Evolutionary conservation across 2,329 filamentous ascomycete genomes (phyloP).

Genomic region (Malbranchea zuffiana): DNA sequence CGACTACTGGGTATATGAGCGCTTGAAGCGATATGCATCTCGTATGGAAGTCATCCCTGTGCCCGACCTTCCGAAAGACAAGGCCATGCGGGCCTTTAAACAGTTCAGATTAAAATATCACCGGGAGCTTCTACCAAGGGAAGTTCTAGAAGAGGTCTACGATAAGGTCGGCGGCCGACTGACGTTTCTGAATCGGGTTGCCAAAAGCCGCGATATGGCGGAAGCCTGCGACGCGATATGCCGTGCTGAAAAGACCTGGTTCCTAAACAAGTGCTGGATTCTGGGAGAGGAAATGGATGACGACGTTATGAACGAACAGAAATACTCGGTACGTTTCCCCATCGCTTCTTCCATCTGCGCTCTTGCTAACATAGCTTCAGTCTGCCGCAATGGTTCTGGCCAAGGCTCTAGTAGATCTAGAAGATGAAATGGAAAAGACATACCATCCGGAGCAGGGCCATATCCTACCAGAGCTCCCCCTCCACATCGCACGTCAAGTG

Average conservation of each 20-base stretch:
- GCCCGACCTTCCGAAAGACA: constrained; percentile 65
- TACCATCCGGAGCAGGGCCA: constrained; percentile 61
- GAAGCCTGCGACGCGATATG: constrained; percentile 63
- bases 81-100: constrained; percentile 64
- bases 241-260: constrained; percentile 63
- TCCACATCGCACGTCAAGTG: constrained; percentile 76
- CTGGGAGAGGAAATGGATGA: constrained; percentile 74
- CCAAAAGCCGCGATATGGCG: constrained; percentile 74
- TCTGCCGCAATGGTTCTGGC: constrained; percentile 90
- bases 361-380: constrained; percentile 31
- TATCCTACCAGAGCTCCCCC: constrained; percentile 65
- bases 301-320: constrained; percentile 97
- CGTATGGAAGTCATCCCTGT: constrained; percentile 90
- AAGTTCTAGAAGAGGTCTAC: constrained; percentile 66
- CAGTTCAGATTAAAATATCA: constrained; percentile 76
- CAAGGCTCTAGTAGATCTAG: constrained; percentile 75
- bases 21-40: constrained; percentile 81
- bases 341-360: constrained; percentile 2
- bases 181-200: constrained; percentile 78
- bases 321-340: constrained; percentile 64
- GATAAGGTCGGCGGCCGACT: constrained; percentile 76
- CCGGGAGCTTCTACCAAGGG: constrained; percentile 43
- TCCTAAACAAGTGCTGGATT: constrained; percentile 69
- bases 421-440: constrained; percentile 49
- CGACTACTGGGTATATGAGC: constrained; percentile 97